A percentile compares a stretch with the other conserved stretches of the same genome.
phyloP scores from a whole-genome alignment of 2,329 filamentous ascomycete species.

The Pseudogymnoascus sp. region DNA sequence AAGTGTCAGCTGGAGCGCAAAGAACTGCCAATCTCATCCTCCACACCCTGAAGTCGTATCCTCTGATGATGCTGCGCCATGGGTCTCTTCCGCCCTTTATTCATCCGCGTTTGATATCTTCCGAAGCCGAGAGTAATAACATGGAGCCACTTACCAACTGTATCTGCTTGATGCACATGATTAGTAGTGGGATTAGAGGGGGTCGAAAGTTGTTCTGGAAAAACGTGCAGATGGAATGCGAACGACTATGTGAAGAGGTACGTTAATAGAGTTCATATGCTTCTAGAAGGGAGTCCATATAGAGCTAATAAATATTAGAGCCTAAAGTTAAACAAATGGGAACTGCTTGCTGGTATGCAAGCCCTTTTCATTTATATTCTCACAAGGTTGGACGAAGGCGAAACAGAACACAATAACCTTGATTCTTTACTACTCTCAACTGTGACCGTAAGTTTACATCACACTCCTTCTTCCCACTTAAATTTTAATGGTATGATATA shows the following conservation, averaged over 20 bases:
- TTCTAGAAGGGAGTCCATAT: neutral
- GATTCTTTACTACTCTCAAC: constrained; percentile 31
- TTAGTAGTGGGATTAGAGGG: constrained; percentile 25
- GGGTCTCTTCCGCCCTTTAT: constrained; percentile 36
- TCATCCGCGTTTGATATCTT: constrained; percentile 27
- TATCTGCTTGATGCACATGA: constrained; percentile 34
- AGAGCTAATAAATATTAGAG: constrained; percentile 21
- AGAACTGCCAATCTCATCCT: constrained; percentile 31
- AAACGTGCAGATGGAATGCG: constrained; percentile 36
- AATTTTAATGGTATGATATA: constrained; percentile 12
- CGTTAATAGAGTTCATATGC: constrained; percentile 13
- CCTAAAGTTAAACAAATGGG: constrained; percentile 29
- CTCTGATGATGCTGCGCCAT: constrained; percentile 31
- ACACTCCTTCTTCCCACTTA: neutral
- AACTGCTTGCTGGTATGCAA: constrained; percentile 35
- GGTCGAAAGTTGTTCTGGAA: constrained; percentile 37
- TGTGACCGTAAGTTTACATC: constrained; percentile 26
- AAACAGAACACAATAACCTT: constrained; percentile 35
- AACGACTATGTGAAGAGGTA: constrained; percentile 31
- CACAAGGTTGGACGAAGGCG: constrained; percentile 35
- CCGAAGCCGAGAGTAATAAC: constrained; percentile 18
- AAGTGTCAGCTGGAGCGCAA: constrained; percentile 22
- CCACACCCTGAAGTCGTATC: constrained; percentile 35
- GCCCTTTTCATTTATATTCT: constrained; percentile 37
- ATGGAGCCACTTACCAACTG: constrained; percentile 34